Base-by-base conservation (phyloP, 2,329 filamentous ascomycete species). In the Pseudogymnoascus verrucosus region DNA sequence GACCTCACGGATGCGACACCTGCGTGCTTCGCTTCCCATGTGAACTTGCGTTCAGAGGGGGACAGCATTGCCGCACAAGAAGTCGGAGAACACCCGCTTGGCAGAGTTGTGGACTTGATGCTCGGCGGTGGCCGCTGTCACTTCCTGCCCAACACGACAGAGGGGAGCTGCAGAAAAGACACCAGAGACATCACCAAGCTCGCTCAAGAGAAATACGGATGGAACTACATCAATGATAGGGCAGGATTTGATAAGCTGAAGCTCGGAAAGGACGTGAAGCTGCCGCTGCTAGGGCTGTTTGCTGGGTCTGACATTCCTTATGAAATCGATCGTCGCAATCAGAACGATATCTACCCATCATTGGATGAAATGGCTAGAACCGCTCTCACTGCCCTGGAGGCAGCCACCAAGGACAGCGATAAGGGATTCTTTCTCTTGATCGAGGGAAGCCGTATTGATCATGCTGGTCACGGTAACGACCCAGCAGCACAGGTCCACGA, bases 351-450 rank as follows among this genome's bases (percentile, higher is more conserved):
- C 31, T 98, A 96, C 73, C 95, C 95, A 3, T 93, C 91, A 14
- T 80, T 99, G 42, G 89, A 90, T 73, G 93, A 97, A 76, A 98
- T 97, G 92, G 86, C 93, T 7, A 82, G 83, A 69, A 91, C 90
- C 14, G 93, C 95, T 1, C 80, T 99, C 66, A 85, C 82, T 12
- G 87, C 90, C 1, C 83, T 99, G 23, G 89, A 89, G 66, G 86
- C 87, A 65, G 95, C 93, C 0, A 97, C 95, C 0, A 81, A 84
- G 71, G 81, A 93, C 72, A 91, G 85, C 66, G 91, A 98, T 44
- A 87, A 96, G 76, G 95, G 95, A 4, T 99, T 98, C 80, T 99
- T 99, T 77, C 80, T 99, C 70, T 96, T 99, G 93, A 96, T 99
- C 66, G 95, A 99, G 76, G 95, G 93, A 4, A 96, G 91, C 70